Evolutionary conservation across 148 eudicot genomes (phyloP).

Genomic region (Vaccinium corymbosum): DNA sequence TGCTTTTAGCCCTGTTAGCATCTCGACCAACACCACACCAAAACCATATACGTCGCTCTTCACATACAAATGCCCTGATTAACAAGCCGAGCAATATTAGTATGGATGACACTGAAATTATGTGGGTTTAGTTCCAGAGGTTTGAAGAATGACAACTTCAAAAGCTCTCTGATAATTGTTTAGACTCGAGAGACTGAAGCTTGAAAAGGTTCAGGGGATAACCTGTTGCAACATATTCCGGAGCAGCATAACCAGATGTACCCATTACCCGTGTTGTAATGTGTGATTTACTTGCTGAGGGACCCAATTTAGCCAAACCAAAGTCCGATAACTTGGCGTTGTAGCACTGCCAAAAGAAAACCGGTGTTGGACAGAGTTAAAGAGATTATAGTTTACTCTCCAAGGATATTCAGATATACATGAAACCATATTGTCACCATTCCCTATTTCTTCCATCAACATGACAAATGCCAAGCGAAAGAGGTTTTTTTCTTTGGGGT

Average conservation of each 20-base stretch:
- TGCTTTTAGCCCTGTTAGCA: constrained; percentile 61
- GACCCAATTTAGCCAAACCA: constrained; percentile 73
- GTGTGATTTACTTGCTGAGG: constrained; percentile 64
- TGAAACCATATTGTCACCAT: background rate
- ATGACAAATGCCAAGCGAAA: background rate
- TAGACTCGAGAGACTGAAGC: background rate
- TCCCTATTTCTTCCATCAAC: background rate
- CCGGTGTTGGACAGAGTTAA: background rate
- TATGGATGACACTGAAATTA: background rate
- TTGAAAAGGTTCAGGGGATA: constrained; percentile 13
- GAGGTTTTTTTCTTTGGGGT: background rate
- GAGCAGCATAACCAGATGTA: constrained; percentile 80
- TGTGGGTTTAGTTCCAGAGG: background rate
- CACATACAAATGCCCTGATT: constrained; percentile 71
- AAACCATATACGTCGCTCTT: constrained; percentile 84
- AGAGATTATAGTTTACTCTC: background rate
- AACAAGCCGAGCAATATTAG: background rate
- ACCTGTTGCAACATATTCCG: constrained; percentile 86
- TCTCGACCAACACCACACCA: constrained; percentile 70
- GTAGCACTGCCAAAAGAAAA: constrained; percentile 41
- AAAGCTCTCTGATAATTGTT: background rate
- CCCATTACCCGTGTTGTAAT: constrained; percentile 78
- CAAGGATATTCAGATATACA: background rate
- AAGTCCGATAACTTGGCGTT: constrained; percentile 76
- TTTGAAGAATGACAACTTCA: background rate